A percentile compares a stretch with the other conserved stretches of the same genome.
These are phyloP conservation scores for Acer saccharum DNA, from an alignment of 345 rosid species.

Conservation along the genomic window DNA sequence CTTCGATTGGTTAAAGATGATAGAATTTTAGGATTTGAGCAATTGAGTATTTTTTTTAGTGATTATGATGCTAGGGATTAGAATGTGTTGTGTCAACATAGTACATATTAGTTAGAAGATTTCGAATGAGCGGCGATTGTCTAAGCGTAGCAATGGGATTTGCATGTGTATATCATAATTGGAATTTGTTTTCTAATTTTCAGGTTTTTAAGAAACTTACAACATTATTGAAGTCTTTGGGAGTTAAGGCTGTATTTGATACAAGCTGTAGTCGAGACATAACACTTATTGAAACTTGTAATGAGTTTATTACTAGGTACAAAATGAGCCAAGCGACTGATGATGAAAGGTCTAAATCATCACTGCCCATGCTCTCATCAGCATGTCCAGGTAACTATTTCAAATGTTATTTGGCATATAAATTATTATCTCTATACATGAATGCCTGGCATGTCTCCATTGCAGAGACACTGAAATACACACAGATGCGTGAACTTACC, in stretches of 20 bases:
- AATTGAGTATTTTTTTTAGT: no score
- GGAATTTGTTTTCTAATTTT: conserved; percentile 13
- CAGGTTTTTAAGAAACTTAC: conserved; percentile 83
- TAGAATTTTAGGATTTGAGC: background rate
- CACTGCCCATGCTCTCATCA: conserved; percentile 83
- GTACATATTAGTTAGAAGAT: background rate
- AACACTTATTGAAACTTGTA: conserved; percentile 79
- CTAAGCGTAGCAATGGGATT: background rate
- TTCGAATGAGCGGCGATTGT: background rate
- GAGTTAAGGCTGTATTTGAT: conserved; percentile 88
- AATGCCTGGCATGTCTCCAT: background rate
- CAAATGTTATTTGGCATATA: background rate
- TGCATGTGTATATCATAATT: background rate
- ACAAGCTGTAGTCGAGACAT: conserved; percentile 84
- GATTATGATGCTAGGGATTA: background rate
- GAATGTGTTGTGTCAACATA: background rate
- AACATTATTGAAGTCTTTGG: conserved; percentile 76
- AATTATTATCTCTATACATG: background rate
- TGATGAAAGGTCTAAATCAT: conserved; percentile 36
- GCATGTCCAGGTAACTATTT: conserved; percentile 84
- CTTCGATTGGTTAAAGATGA: background rate
- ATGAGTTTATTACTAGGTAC: conserved; percentile 76
- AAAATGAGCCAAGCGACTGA: conserved; percentile 45
- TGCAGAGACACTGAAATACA: background rate
- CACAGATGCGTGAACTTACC: background rate